These are phyloP conservation scores for Suillus fuscotomentosus DNA, from an alignment of 768 basidiomycete species.

Conservation along the genomic window DNA sequence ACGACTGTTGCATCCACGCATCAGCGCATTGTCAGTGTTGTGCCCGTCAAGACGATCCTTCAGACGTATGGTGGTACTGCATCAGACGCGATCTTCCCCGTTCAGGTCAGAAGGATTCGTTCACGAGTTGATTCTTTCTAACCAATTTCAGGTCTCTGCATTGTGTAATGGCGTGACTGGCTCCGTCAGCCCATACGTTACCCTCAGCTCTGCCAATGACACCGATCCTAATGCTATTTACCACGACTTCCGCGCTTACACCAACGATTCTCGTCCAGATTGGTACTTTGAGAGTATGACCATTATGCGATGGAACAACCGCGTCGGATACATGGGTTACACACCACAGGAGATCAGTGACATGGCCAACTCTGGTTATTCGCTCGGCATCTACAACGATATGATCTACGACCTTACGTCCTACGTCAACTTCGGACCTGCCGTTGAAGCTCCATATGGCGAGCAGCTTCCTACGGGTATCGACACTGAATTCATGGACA, in stretches of 20 bases:
- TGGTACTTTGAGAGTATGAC: conserved; percentile 99
- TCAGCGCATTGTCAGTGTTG: conserved; percentile 63
- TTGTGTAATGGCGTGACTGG: conserved; percentile 87
- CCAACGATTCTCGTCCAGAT: conserved; percentile 89
- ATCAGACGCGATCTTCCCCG: conserved; percentile 83
- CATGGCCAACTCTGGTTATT: conserved; percentile 59
- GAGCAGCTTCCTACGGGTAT: conserved; percentile 39
- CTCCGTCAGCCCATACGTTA: conserved; percentile 80
- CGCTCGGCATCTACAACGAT: conserved; percentile 84
- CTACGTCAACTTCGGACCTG: conserved; percentile 74
- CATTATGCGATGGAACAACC: conserved; percentile 83
- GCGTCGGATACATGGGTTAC: conserved; percentile 86
- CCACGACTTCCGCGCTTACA: conserved; percentile 92
- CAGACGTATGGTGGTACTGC: conserved; percentile 75
- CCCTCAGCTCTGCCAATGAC: conserved; percentile 73
- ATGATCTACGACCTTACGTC: conserved; percentile 84
- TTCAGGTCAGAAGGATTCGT: conserved; percentile 59
- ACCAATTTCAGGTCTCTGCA: conserved; percentile 67
- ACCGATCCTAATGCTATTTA: conserved; percentile 77
- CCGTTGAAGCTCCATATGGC: conserved; percentile 47
- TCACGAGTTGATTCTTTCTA: not conserved
- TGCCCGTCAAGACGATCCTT: conserved; percentile 71
- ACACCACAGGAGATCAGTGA: conserved; percentile 72
- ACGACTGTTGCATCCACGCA: conserved; percentile 67
- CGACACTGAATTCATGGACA: conserved; percentile 69